These are phyloP conservation scores for Suillus decipiens DNA, from an alignment of 768 basidiomycete species.

Conservation along the genomic window DNA sequence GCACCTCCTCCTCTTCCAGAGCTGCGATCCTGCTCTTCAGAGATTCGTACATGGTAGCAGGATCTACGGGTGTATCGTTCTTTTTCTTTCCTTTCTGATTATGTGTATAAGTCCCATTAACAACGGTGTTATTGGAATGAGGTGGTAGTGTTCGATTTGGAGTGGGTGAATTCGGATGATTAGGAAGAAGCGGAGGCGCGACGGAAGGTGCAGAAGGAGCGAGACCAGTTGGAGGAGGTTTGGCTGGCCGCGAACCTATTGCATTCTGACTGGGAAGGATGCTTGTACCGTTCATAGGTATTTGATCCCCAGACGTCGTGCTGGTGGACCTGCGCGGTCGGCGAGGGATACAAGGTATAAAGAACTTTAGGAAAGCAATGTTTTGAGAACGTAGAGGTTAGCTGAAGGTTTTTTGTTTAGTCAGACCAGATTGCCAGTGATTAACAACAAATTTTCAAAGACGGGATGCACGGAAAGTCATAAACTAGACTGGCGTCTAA, in stretches of 20 bases:
- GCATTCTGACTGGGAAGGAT: constrained; percentile 27
- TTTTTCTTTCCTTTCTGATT: constrained; percentile 66
- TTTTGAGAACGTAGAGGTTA: constrained; percentile 17
- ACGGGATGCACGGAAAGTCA: not conserved
- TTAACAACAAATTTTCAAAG: constrained; percentile 4
- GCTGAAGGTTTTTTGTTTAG: constrained; percentile 11
- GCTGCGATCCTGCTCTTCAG: constrained; percentile 88
- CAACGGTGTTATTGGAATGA: constrained; percentile 24
- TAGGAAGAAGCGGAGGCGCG: constrained; percentile 57
- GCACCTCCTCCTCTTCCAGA: constrained; percentile 83
- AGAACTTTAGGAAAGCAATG: constrained; percentile 28
- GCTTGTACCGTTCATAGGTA: constrained; percentile 51
- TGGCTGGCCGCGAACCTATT: constrained; percentile 41
- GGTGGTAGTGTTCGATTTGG: constrained; percentile 34
- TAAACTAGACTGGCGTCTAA: not conserved
- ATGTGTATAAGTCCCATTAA: constrained; percentile 29
- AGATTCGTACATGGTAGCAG: constrained; percentile 84
- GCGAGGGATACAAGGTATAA: constrained; percentile 32
- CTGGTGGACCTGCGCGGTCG: constrained; percentile 22
- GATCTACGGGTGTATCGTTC: constrained; percentile 70
- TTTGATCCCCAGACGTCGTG: constrained; percentile 26
- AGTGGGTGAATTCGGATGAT: constrained; percentile 39
- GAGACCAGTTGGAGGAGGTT: constrained; percentile 58
- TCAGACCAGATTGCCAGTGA: not conserved
- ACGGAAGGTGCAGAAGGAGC: constrained; percentile 62